These are phyloP conservation scores for Pseudozyma hubeiensis DNA, from an alignment of 1,284 basidiomycete species.

Conservation along the genomic window DNA sequence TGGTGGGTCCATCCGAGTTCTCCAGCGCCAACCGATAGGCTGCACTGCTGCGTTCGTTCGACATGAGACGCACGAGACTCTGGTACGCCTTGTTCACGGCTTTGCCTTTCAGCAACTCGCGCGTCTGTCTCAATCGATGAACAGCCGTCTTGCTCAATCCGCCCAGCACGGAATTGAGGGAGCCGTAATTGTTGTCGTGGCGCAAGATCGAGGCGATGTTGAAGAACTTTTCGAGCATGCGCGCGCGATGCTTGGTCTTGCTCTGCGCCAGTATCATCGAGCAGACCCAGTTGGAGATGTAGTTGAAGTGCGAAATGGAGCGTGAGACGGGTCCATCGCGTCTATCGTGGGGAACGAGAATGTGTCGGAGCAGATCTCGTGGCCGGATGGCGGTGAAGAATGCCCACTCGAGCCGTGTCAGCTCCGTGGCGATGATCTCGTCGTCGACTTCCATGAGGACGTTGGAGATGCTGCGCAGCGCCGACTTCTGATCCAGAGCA, in stretches of 20 bases:
- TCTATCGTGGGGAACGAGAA: slow-evolving; percentile 51
- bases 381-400: slow-evolving; percentile 60
- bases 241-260: slow-evolving; percentile 58
- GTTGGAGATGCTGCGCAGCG: slow-evolving; percentile 56
- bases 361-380: slow-evolving; percentile 60
- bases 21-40: slow-evolving; percentile 62
- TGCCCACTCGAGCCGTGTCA: slow-evolving; percentile 60
- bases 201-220: slow-evolving; percentile 59
- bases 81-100: slow-evolving; percentile 57
- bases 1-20: slow-evolving; percentile 57
- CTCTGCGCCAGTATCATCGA: slow-evolving; percentile 62
- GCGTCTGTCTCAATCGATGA: slow-evolving; percentile 58
- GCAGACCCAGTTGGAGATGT: slow-evolving; percentile 63
- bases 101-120: slow-evolving; percentile 57
- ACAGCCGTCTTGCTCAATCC: slow-evolving; percentile 58
- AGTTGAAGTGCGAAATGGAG: slow-evolving; percentile 64
- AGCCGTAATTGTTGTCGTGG: slow-evolving; percentile 62
- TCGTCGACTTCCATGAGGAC: slow-evolving; percentile 56
- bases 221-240: slow-evolving; percentile 64
- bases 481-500: slow-evolving; percentile 40
- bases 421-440: slow-evolving; percentile 54
- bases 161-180: slow-evolving; percentile 60
- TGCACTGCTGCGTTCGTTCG: slow-evolving; percentile 53
- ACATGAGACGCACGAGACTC: slow-evolving; percentile 57
- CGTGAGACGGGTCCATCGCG: slow-evolving; percentile 57